Conservation (phyloP, 2,329 filamentous ascomycete genomes). For the Cercospora canescens region DNA sequence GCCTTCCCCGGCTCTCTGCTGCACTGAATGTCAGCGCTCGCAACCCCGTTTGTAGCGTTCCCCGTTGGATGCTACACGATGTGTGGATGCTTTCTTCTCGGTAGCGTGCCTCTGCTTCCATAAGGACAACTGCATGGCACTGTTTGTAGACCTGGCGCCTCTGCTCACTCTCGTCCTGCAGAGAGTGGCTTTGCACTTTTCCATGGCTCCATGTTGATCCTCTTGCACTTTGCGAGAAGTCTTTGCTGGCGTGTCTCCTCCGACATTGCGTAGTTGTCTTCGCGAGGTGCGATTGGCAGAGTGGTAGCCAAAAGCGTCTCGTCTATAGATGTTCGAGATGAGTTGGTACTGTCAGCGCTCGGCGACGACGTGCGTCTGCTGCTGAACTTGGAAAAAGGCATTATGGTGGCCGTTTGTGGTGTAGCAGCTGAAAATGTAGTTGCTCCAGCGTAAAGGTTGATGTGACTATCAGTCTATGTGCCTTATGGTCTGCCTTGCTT, state of each 20-base stretch:
- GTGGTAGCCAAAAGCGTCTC: constrained; percentile 27
- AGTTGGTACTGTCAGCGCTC: constrained; percentile 27
- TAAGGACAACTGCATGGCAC: neutral
- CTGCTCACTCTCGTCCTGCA: constrained; percentile 10
- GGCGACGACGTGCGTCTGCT: constrained; percentile 26
- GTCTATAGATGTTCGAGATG: constrained; percentile 28
- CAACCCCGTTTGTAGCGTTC: neutral
- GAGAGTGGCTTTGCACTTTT: constrained; percentile 28
- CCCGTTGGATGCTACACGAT: neutral
- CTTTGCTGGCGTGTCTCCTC: constrained; percentile 29
- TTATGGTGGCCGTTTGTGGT: constrained; percentile 16
- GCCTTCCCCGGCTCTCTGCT: neutral
- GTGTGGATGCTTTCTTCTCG: neutral
- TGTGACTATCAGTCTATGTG: constrained; percentile 1
- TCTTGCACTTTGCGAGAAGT: constrained; percentile 33
- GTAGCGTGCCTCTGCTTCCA: neutral
- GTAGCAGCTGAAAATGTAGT: constrained; percentile 6
- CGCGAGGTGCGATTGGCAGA: constrained; percentile 33
- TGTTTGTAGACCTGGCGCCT: neutral
- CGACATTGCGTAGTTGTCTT: constrained; percentile 34
- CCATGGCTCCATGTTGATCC: constrained; percentile 29
- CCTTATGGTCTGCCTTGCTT: neutral
- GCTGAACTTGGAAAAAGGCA: constrained; percentile 29
- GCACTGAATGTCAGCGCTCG: neutral
- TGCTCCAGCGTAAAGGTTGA: constrained; percentile 12